Conservation (phyloP, 192 early-diverging fungal genomes). For the Rhizophagus sp. region DNA sequence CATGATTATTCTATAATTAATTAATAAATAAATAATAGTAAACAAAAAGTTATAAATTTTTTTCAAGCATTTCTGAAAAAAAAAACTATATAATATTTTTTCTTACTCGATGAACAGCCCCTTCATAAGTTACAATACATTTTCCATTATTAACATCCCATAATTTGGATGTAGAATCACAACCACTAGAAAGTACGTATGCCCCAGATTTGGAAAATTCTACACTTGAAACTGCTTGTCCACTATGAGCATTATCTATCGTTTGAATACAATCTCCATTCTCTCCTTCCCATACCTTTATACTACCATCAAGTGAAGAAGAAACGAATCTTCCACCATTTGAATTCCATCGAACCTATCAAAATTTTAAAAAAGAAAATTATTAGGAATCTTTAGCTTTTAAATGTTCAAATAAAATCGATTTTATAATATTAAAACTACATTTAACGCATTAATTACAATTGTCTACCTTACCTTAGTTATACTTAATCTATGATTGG, state of each 20-base stretch:
- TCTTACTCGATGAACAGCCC: conserved; percentile 57
- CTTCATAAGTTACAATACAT: conserved; percentile 70
- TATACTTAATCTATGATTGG: conserved; percentile 55
- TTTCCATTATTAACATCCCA: conserved; percentile 85
- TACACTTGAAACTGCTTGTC: conserved; percentile 69
- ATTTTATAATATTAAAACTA: not conserved
- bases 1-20: not conserved
- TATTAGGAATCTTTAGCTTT: not conserved
- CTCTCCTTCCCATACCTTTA: conserved; percentile 86
- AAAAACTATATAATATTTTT: not conserved
- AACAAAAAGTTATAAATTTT: not conserved
- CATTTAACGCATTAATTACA: not conserved
- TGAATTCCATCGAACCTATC: conserved; percentile 65
- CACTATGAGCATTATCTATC: conserved; percentile 77
- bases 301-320: conserved; percentile 80
- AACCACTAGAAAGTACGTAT: conserved; percentile 78
- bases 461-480: conserved; percentile 33
- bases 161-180: conserved; percentile 70
- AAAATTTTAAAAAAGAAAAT: conserved; percentile 35
- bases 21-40: not conserved
- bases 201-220: conserved; percentile 73
- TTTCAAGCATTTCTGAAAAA: not conserved
- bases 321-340: conserved; percentile 74
- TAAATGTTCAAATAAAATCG: no score
- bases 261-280: conserved; percentile 73